A percentile compares a stretch with the other conserved stretches of the same genome.
These are phyloP conservation scores for Didymella segeticola DNA, from an alignment of 2,329 filamentous ascomycete species.

Conservation along the genomic window DNA sequence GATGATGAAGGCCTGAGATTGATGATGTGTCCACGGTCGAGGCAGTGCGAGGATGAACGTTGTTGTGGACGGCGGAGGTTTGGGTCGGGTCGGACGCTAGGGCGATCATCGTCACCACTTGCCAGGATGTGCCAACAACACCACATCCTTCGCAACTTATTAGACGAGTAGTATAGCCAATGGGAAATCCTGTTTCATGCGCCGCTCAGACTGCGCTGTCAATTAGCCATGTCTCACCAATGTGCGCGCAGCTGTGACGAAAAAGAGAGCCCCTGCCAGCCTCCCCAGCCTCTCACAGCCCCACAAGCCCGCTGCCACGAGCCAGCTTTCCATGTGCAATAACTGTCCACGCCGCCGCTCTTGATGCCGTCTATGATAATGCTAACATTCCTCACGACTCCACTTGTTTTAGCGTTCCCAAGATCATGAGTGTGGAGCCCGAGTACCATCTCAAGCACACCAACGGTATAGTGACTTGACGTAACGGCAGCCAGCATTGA, in stretches of 20 bases:
- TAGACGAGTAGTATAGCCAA: slow-evolving; percentile 7
- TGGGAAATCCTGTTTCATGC: slow-evolving; percentile 14
- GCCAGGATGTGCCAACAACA: slow-evolving; percentile 12
- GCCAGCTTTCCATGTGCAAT: slow-evolving; percentile 27
- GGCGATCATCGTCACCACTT: slow-evolving; percentile 14
- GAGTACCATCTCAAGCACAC: slow-evolving; percentile 51
- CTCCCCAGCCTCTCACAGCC: slow-evolving; percentile 36
- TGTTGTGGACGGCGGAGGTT: not conserved
- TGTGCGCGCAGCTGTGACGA: slow-evolving; percentile 29
- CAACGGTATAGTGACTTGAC: slow-evolving; percentile 40
- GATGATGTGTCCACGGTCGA: not conserved
- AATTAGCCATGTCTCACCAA: slow-evolving; percentile 31
- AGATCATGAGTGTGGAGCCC: slow-evolving; percentile 47
- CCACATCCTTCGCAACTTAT: slow-evolving; percentile 8
- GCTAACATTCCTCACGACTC: slow-evolving; percentile 38
- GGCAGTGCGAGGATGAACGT: not conserved
- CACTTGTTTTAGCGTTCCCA: slow-evolving; percentile 34
- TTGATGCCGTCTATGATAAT: slow-evolving; percentile 25
- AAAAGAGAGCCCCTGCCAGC: slow-evolving; percentile 31
- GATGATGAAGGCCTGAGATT: not conserved
- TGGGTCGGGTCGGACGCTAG: slow-evolving; percentile 8
- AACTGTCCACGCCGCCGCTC: slow-evolving; percentile 11
- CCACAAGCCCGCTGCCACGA: slow-evolving; percentile 1
- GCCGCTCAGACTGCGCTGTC: slow-evolving; percentile 7
- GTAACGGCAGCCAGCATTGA: slow-evolving; percentile 10